Conservation (phyloP, 805 yeast species). For the Ogataea populi-albae region DNA sequence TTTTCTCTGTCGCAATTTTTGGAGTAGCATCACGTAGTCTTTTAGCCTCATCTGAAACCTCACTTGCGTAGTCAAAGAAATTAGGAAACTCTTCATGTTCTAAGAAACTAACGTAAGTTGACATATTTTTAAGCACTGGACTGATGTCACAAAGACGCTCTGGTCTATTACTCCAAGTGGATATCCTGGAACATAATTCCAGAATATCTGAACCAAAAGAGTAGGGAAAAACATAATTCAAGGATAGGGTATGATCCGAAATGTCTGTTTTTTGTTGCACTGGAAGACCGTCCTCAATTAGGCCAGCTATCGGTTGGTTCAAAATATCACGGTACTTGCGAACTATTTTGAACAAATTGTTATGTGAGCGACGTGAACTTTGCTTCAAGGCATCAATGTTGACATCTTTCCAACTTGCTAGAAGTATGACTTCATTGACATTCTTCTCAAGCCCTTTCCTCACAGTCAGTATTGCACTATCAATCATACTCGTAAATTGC, state of each 20-base stretch:
- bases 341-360: constrained; percentile 75
- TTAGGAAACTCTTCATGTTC: constrained; percentile 40
- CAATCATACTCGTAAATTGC: constrained; percentile 58
- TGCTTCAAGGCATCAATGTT: constrained; percentile 91
- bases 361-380: constrained; percentile 88
- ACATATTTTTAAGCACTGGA: constrained; percentile 56
- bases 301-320: constrained; percentile 44
- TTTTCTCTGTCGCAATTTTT: constrained; percentile 60
- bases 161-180: constrained; percentile 57
- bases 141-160: constrained; percentile 49
- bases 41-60: constrained; percentile 55
- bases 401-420: constrained; percentile 97
- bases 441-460: constrained; percentile 69
- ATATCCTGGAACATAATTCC: constrained; percentile 33
- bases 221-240: constrained; percentile 10
- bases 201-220: constrained; percentile 2
- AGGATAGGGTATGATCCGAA: constrained; percentile 7
- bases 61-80: constrained; percentile 53
- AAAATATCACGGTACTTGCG: constrained; percentile 73
- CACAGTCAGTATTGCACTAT: constrained; percentile 40
- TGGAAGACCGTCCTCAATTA: constrained; percentile 60
- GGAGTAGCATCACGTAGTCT: constrained; percentile 79
- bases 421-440: constrained; percentile 74
- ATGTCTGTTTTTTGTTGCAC: constrained; percentile 6
- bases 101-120: constrained; percentile 39